phyloP scores from a whole-genome alignment of 345 rosid genomes.

The Cardiospermum halicacabum region DNA sequence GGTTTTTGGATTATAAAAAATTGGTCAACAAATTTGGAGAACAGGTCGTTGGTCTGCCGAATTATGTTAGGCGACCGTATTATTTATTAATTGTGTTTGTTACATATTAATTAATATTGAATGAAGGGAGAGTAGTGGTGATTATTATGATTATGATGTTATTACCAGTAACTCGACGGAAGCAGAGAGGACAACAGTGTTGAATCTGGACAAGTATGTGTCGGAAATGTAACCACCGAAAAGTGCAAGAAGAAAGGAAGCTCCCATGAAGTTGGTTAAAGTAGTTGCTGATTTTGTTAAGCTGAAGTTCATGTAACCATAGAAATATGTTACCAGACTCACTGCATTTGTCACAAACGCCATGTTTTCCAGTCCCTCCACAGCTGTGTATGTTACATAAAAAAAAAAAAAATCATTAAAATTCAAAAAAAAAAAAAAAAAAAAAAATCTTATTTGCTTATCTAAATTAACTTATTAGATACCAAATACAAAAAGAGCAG shows the following conservation, averaged over 20 bases:
- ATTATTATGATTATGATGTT: not conserved
- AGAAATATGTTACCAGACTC: conserved; percentile 52
- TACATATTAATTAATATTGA: not conserved
- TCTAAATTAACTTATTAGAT: too few relatives aligned
- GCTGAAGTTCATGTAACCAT: conserved; percentile 62
- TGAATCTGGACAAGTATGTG: conserved; percentile 57
- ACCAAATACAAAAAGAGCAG: conserved; percentile 51
- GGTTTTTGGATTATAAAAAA: too few relatives aligned
- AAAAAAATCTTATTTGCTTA: too few relatives aligned
- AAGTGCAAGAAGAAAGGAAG: conserved; percentile 45
- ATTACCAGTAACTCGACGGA: conserved; percentile 47
- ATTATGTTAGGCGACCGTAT: not conserved
- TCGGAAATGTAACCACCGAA: conserved; percentile 67
- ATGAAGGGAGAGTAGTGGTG: too few relatives aligned
- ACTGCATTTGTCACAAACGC: conserved; percentile 42
- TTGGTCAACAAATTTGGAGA: too few relatives aligned
- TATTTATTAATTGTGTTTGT: not conserved
- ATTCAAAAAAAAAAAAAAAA: too few relatives aligned
- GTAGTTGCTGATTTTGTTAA: conserved; percentile 57
- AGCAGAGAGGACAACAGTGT: conserved; percentile 50
- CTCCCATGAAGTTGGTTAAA: conserved; percentile 59
- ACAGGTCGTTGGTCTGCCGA: too few relatives aligned
- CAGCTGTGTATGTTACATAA: conserved; percentile 26
- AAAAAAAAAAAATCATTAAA: too few relatives aligned
- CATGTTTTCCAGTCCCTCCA: conserved; percentile 56